Percentiles rank a stretch among this genome's conserved stretches.
phyloP scores from a whole-genome alignment of 176 grass and related monocot species.

The Bolboschoenus planiculmis region DNA sequence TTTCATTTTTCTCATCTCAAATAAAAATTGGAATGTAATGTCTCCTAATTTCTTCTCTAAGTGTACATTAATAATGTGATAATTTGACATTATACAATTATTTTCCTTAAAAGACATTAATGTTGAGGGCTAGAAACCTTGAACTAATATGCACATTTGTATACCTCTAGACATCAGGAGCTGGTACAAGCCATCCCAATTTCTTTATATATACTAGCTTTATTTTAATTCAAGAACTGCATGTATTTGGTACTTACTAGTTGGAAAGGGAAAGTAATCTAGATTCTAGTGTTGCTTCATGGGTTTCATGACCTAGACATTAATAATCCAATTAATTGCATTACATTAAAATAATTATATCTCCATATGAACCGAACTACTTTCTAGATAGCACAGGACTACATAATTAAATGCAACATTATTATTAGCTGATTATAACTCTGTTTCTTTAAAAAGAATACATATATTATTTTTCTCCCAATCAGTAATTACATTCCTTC shows the following conservation, averaged over 20 bases:
- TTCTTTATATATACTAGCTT: background rate
- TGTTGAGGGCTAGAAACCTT: background rate
- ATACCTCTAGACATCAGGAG: background rate
- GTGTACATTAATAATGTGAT: too few relatives aligned
- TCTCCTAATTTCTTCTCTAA: too few relatives aligned
- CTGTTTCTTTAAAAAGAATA: background rate
- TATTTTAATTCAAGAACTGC: background rate
- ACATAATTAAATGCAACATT: background rate
- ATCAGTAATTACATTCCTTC: background rate
- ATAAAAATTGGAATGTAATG: too few relatives aligned
- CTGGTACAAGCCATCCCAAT: background rate
- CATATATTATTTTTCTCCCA: background rate
- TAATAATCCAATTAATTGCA: background rate
- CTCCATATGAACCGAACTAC: too few relatives aligned
- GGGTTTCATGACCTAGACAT: background rate
- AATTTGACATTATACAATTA: too few relatives aligned
- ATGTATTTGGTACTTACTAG: background rate
- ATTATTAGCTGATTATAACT: slow-evolving; percentile 1
- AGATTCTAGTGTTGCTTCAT: background rate
- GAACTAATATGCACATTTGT: background rate
- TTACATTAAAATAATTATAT: background rate
- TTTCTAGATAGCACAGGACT: background rate
- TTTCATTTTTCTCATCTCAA: too few relatives aligned
- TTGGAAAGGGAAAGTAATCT: background rate
- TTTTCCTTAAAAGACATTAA: too few relatives aligned